Evolutionary conservation across 345 rosid species (phyloP).

Genomic region (Eucalyptus curtisii): DNA sequence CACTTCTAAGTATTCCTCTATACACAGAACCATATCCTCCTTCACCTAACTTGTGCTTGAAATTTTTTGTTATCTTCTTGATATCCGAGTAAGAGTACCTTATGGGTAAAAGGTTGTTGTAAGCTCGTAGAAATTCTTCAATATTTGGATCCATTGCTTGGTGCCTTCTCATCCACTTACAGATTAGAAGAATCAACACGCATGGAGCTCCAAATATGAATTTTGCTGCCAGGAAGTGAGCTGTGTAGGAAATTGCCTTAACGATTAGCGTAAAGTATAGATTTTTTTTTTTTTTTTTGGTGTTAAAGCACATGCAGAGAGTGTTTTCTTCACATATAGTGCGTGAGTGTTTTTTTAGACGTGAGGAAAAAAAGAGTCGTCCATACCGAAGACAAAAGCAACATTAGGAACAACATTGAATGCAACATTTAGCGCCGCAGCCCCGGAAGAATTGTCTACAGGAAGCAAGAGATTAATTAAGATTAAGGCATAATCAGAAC

Average conservation of each 20-base stretch:
- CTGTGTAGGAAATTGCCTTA: not conserved
- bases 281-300: too few species aligned
- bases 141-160: too few species aligned
- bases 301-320: not conserved
- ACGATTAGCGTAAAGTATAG: too few species aligned
- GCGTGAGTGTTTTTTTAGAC: not conserved
- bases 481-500: not conserved
- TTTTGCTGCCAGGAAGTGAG: not conserved
- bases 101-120: too few species aligned
- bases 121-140: too few species aligned
- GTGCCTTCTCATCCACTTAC: too few species aligned
- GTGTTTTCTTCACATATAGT: not conserved
- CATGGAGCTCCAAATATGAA: not conserved
- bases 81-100: too few species aligned
- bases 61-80: not conserved
- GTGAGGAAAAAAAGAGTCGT: not conserved
- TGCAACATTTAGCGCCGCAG: not conserved
- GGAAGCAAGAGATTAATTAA: not conserved
- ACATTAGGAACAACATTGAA: rapidly evolving
- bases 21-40: not conserved
- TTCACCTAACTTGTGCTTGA: not conserved
- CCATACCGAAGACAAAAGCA: not conserved
- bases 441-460: rapidly evolving
- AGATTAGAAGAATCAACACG: too few species aligned
- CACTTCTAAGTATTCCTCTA: not conserved